These are phyloP conservation scores for Globisporangium alternatum DNA, from an alignment of 352 stramenopile species.

Conservation along the genomic window DNA sequence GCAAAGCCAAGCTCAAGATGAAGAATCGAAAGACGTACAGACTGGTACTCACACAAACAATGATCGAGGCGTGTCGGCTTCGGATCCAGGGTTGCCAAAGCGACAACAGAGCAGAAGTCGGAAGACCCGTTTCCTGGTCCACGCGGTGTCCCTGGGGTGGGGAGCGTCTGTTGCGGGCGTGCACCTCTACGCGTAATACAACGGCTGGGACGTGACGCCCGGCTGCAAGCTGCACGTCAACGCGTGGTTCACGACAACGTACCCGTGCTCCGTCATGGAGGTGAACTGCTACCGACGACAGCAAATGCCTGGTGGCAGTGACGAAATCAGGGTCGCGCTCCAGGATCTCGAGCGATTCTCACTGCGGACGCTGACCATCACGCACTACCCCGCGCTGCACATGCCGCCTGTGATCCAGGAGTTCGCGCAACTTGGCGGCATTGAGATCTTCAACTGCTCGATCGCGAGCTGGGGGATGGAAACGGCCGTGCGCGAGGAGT, in stretches of 20 bases:
- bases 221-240: constrained; percentile 3
- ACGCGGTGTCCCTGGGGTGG: background rate
- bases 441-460: constrained; percentile 9
- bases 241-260: constrained; percentile 2
- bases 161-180: background rate
- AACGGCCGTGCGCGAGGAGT: background rate
- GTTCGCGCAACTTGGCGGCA: constrained; percentile 10
- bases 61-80: background rate
- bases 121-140: background rate
- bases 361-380: constrained; percentile 11
- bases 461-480: background rate
- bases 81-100: background rate
- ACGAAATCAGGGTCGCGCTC: constrained; percentile 4
- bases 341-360: constrained; percentile 3
- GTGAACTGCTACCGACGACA: constrained; percentile 18
- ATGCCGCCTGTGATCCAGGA: constrained; percentile 15
- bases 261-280: constrained; percentile 9
- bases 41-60: no score
- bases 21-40: no score
- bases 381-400: constrained; percentile 15
- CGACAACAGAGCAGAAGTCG: background rate
- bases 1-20: background rate
- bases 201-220: background rate
- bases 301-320: background rate
- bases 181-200: background rate